A percentile compares a stretch with the other conserved stretches of the same genome.
Evolutionary conservation across 2,329 filamentous ascomycete species (phyloP).

Genomic region (Endoconidiophora polonica): DNA sequence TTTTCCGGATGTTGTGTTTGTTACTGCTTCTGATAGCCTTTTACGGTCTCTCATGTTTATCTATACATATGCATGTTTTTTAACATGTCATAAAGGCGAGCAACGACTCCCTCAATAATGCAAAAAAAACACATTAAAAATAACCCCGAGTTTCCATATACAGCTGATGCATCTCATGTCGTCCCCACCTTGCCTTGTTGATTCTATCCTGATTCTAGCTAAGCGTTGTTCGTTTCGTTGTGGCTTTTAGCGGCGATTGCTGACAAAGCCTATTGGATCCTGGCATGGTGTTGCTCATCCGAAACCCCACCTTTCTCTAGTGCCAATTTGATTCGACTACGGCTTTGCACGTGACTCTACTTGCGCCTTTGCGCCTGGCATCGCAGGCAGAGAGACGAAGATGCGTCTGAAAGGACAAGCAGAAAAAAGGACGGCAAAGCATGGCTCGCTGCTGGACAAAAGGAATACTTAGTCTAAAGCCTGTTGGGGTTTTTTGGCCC

Average conservation of each 20-base stretch:
- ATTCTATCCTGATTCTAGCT: too few species aligned
- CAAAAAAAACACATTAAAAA: conserved; percentile 3
- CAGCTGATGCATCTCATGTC: too few species aligned
- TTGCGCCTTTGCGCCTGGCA: background rate
- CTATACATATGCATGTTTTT: conserved; percentile 10
- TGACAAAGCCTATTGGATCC: too few species aligned
- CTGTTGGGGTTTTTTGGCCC: too few species aligned
- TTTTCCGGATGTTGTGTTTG: conserved; percentile 4
- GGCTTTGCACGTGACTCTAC: background rate
- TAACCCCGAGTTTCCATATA: too few species aligned
- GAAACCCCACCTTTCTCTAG: too few species aligned
- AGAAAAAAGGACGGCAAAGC: too few species aligned
- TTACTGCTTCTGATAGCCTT: background rate
- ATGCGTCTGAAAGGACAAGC: too few species aligned
- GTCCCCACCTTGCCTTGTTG: too few species aligned
- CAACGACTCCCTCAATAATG: conserved; percentile 3
- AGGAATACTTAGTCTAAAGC: background rate
- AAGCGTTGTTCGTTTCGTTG: background rate
- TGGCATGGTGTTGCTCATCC: too few species aligned
- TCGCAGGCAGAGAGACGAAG: background rate
- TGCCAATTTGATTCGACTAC: too few species aligned
- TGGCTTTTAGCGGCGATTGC: background rate
- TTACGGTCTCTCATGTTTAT: conserved; percentile 1
- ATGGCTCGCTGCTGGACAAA: too few species aligned
- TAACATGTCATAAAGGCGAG: conserved; percentile 4